A percentile compares a stretch with the other conserved stretches of the same genome.
These are phyloP conservation scores for Volutella citrinella DNA, from an alignment of 2,329 filamentous ascomycete genomes.

Conservation along the genomic window DNA sequence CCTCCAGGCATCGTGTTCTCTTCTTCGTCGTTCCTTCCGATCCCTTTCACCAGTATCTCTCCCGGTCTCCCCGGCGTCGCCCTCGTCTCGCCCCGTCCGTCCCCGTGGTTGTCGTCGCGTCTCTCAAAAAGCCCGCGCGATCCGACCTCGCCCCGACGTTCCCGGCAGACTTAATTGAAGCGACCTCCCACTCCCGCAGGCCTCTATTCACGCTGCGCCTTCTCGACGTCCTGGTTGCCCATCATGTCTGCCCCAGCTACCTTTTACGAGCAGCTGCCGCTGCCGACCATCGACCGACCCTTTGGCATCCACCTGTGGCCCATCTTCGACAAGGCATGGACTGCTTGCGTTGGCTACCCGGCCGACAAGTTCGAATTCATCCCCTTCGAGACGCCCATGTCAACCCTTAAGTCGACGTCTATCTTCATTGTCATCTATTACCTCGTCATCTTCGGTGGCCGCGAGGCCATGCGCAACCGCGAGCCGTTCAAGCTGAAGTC, in stretches of 20 bases:
- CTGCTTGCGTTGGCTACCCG: slow-evolving; percentile 73
- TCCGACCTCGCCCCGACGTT: slow-evolving; percentile 1
- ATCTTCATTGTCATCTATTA: slow-evolving; percentile 88
- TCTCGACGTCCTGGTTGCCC: slow-evolving; percentile 20
- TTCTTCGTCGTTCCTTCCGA: slow-evolving; percentile 37
- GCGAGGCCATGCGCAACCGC: slow-evolving; percentile 86
- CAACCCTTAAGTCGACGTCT: slow-evolving; percentile 78
- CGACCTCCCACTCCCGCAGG: too few relatives aligned
- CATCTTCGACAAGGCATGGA: slow-evolving; percentile 86
- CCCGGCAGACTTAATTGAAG: too few relatives aligned
- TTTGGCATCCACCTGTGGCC: slow-evolving; percentile 94
- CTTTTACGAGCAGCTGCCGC: slow-evolving; percentile 56
- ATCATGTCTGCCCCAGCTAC: slow-evolving; percentile 40
- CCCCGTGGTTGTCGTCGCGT: slow-evolving; percentile 20
- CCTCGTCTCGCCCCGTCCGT: slow-evolving; percentile 26
- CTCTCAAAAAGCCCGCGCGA: slow-evolving; percentile 5
- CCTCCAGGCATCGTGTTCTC: slow-evolving; percentile 24
- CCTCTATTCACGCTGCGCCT: too few relatives aligned
- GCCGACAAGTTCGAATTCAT: slow-evolving; percentile 84
- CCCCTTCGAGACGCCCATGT: slow-evolving; percentile 80
- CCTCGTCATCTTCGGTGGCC: slow-evolving; percentile 85
- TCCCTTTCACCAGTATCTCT: too few relatives aligned
- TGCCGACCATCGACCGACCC: slow-evolving; percentile 83
- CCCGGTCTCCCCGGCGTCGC: too few relatives aligned
- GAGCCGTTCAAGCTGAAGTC: slow-evolving; percentile 82